Evolutionary conservation across 345 rosid genomes (phyloP), one percentile per base, ranked within the genome.

Genomic region (Gossypium sturtianum): DNA sequence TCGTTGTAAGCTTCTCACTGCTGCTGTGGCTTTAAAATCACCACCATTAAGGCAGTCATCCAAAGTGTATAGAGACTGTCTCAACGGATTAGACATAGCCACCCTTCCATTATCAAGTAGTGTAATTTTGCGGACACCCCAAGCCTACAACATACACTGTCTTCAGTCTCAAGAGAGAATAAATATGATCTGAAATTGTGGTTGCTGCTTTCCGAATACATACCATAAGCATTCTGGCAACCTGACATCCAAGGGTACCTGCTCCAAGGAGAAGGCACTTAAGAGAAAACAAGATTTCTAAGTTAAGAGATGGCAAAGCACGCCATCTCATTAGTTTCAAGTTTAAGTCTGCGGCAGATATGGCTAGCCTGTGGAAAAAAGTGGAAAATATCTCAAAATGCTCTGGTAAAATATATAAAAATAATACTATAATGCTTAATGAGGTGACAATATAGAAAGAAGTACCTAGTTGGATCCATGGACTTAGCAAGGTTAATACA

Each of bases 221-320:
- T 81, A 93, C 99, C 98, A 91, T 83, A 70, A 95, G 96, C 86
- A 88, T 91, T 57, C 99, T 96, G 44, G 98, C 93, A 78, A 93
- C 99, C 83, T 95, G 94, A 82, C 99, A 95, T 54, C 99, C 98
- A 70, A 95, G 89, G 77, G 98, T 93, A 71, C 98, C 98, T 13
- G 97, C 98, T 82, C 99, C 98, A 47, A 95, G 85, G 78, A 95
- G 98, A 83, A 95, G 99, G 82, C 99, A 95, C 86, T 91, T 95
- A 8, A 73, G 76, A 76, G 96, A 83, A 74, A 90, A 86, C 54
- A 95, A 81, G 51, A 83, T 75, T 57, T 88, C 86, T 78, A 95
- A 78, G 82, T 95, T 75, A 59, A 93, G 90, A 73, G 99, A 93
- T 8, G 99, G 99, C 82, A 93, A 79, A 13, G 95, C 98, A 65